Evolutionary conservation across 83 land plant species (phyloP).

Genomic region (Diphasiastrum complanatum): DNA sequence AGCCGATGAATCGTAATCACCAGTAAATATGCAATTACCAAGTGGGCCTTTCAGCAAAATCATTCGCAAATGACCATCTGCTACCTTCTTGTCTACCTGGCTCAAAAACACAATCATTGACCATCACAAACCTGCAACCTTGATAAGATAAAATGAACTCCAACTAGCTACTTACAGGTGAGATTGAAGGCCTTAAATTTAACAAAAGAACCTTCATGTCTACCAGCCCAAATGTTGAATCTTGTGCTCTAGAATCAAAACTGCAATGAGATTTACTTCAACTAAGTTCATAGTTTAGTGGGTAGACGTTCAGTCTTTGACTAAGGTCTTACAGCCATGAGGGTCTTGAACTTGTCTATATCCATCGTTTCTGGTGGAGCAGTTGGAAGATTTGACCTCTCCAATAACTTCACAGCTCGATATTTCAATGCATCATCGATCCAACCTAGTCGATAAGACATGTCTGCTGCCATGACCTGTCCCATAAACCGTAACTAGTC

Average conservation of each 20-base stretch:
- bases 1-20: slow-evolving; percentile 68
- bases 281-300: not conserved
- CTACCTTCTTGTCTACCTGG: slow-evolving; percentile 98
- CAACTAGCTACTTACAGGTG: no score
- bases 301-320: not conserved
- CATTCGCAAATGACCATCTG: slow-evolving; percentile 81
- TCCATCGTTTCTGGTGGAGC: slow-evolving; percentile 70
- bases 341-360: slow-evolving; percentile 65
- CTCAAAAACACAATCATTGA: no score
- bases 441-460: slow-evolving; percentile 85
- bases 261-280: no score
- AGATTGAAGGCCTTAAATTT: no score
- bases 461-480: slow-evolving; percentile 88
- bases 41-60: slow-evolving; percentile 87
- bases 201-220: no score
- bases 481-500: not conserved
- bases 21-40: slow-evolving; percentile 86
- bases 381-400: slow-evolving; percentile 60
- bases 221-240: no score
- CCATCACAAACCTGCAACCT: no score
- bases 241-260: no score
- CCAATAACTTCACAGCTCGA: slow-evolving; percentile 41
- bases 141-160: no score
- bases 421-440: slow-evolving; percentile 60
- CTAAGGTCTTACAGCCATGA: slow-evolving; percentile 65